Evolutionary conservation across 1,284 basidiomycete species (phyloP).

Genomic region (Spongiforma sp.): DNA sequence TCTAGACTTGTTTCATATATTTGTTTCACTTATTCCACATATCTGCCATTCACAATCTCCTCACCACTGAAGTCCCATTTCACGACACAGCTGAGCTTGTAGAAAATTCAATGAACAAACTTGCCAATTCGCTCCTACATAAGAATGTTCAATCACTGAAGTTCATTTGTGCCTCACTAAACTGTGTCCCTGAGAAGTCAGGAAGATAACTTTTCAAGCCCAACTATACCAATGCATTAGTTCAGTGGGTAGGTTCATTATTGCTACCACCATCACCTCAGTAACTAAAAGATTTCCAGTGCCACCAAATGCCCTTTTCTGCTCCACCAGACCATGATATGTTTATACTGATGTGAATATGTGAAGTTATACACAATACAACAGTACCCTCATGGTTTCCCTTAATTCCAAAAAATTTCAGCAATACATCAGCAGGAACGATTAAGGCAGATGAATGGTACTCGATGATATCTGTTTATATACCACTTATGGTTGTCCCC

Average conservation of each 20-base stretch:
- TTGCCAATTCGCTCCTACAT: neutral
- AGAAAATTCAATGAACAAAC: neutral
- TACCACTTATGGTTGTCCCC: conserved; percentile 36
- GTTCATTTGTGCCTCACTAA: conserved; percentile 13
- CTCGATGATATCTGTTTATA: conserved; percentile 36
- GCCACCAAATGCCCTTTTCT: conserved; percentile 6
- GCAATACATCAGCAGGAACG: neutral
- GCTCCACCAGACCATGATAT: neutral
- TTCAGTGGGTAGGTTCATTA: conserved; percentile 12
- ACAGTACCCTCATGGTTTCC: conserved; percentile 30
- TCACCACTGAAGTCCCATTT: neutral
- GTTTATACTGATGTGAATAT: neutral
- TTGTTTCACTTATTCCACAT: no score
- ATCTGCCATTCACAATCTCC: neutral
- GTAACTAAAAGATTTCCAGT: neutral
- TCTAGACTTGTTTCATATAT: no score
- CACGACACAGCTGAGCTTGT: neutral
- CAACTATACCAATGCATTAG: conserved; percentile 8
- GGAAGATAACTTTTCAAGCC: neutral
- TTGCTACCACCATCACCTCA: neutral
- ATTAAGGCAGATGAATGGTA: conserved; percentile 42
- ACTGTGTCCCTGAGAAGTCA: neutral
- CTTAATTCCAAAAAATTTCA: neutral
- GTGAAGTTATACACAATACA: conserved; percentile 31
- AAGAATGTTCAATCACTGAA: conserved; percentile 6